Evolutionary conservation across 1,284 basidiomycete genomes (phyloP), one percentile per base, ranked within the genome.

Genomic region (Tranzscheliella williamsii): DNA sequence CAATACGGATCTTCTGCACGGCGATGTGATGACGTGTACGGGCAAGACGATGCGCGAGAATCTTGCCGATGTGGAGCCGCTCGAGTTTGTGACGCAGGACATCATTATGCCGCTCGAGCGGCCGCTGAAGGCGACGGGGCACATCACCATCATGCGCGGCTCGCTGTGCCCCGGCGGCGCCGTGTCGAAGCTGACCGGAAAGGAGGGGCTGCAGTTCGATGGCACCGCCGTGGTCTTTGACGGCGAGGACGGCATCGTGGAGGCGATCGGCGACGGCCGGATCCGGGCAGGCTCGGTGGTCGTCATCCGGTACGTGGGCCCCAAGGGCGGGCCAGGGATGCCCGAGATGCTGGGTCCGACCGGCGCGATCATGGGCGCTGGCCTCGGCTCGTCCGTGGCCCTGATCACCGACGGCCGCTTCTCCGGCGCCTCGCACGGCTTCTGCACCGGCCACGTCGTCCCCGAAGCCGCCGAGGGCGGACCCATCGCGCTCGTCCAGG

Each of bases 341-440:
- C 91, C 89, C 35, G 90, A 93, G 81, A 93, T 93, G 91, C 83
- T 94, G 43, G 92, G 92, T 80, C 75, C 72, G 17, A 72, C 72
- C 3, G 63, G 42, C 8, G 64, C 72, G 4, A 71, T 75, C 38
- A 73, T 75, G 70, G 94, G 94, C 24, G 93, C 93, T 42, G 94
- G 94, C 30, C 83, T 97, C 16, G 87, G 90, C 30, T 85, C 87
- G 53, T 88, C 89, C 42, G 93, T 92, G 3, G 93, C 93, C 1
- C 85, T 95, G 60, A 86, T 98, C 68, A 98, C 94, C 0, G 94
- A 98, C 78, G 94, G 94, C 35, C 85, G 94, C 32, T 98, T 98
- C 83, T 91, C 89, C 23, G 94, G 93, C 43, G 91, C 89, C 13
- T 68, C 70, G 24, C 75, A 76, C 49, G 72, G 73, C 13, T 94